A percentile compares a stretch with the other conserved stretches of the same genome.
Evolutionary conservation across 331 rosid species (phyloP).

Genomic region (Saraca asoca): DNA sequence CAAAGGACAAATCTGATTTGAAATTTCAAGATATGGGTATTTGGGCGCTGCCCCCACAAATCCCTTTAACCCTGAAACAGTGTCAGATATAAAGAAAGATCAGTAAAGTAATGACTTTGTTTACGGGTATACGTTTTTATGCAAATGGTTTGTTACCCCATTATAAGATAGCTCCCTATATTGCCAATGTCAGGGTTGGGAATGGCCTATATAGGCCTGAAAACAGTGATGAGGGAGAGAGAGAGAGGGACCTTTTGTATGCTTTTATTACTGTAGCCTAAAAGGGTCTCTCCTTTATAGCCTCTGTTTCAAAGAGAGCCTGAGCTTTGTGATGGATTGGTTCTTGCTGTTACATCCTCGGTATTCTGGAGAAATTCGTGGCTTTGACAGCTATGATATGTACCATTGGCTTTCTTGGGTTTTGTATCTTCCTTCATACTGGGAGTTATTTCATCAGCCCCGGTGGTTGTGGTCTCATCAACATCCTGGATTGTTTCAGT

Average conservation of each 20-base stretch:
- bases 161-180: slow-evolving; percentile 41
- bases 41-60: slow-evolving; percentile 30
- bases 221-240: slow-evolving; percentile 31
- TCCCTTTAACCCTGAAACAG: slow-evolving; percentile 41
- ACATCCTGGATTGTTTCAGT: slow-evolving; percentile 37
- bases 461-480: slow-evolving; percentile 41
- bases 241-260: slow-evolving; percentile 31
- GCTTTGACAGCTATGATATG: slow-evolving; percentile 67
- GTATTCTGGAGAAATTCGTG: slow-evolving; percentile 76
- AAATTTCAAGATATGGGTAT: slow-evolving; percentile 28
- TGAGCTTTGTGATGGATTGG: slow-evolving; percentile 58
- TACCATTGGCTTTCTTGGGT: slow-evolving; percentile 48
- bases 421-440: slow-evolving; percentile 51
- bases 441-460: slow-evolving; percentile 51
- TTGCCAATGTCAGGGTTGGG: slow-evolving; percentile 62
- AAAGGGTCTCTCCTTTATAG: slow-evolving; percentile 46
- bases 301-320: slow-evolving; percentile 40
- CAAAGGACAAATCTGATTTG: slow-evolving; percentile 29
- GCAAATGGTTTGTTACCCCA: slow-evolving; percentile 29
- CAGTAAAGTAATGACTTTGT: slow-evolving; percentile 35
- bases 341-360: slow-evolving; percentile 60
- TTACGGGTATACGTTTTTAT: slow-evolving; percentile 29
- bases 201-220: slow-evolving; percentile 53
- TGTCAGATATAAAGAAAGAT: slow-evolving; percentile 48
- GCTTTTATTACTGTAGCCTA: slow-evolving; percentile 60